These are phyloP conservation scores for Keithomyces neogunnii DNA, from an alignment of 2,329 filamentous ascomycete species.

Conservation along the genomic window DNA sequence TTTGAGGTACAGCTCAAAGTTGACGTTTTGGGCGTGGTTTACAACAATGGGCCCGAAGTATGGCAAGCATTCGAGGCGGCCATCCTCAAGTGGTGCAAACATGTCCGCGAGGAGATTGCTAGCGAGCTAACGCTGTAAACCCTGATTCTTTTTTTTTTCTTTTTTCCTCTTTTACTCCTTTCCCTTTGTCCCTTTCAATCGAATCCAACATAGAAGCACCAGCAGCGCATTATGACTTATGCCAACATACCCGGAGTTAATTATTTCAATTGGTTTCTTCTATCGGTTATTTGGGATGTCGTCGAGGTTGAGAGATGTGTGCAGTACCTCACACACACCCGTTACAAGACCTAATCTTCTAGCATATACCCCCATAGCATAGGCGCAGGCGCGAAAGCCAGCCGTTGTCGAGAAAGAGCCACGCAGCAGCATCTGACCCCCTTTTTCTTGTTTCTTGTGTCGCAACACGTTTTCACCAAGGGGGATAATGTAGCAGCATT, in stretches of 20 bases:
- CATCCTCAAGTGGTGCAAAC: conserved; percentile 73
- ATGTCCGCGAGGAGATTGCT: conserved; percentile 75
- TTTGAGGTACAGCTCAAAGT: conserved; percentile 82
- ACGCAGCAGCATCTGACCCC: not conserved
- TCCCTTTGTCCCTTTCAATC: not conserved
- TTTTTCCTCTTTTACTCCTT: not conserved
- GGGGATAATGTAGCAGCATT: not conserved
- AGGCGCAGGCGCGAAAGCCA: conserved; percentile 17
- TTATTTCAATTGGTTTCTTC: not conserved
- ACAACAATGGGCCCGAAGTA: conserved; percentile 57
- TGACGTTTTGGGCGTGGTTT: conserved; percentile 80
- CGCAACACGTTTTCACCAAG: conserved; percentile 7
- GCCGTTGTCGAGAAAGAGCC: not conserved
- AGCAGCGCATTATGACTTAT: conserved; percentile 8
- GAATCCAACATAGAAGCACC: not conserved
- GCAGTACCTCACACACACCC: conserved; percentile 2
- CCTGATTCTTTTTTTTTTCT: conserved; percentile 3
- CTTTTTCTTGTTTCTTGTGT: not conserved
- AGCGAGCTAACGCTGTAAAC: conserved; percentile 42
- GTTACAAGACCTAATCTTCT: conserved; percentile 19
- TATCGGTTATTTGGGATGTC: not conserved
- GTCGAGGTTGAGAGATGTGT: not conserved
- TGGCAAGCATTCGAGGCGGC: conserved; percentile 81
- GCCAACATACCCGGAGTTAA: conserved; percentile 6
- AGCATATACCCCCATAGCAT: conserved; percentile 28